These are phyloP conservation scores for Ormosia semicastrata DNA, from an alignment of 306 rosid species.

Conservation along the genomic window DNA sequence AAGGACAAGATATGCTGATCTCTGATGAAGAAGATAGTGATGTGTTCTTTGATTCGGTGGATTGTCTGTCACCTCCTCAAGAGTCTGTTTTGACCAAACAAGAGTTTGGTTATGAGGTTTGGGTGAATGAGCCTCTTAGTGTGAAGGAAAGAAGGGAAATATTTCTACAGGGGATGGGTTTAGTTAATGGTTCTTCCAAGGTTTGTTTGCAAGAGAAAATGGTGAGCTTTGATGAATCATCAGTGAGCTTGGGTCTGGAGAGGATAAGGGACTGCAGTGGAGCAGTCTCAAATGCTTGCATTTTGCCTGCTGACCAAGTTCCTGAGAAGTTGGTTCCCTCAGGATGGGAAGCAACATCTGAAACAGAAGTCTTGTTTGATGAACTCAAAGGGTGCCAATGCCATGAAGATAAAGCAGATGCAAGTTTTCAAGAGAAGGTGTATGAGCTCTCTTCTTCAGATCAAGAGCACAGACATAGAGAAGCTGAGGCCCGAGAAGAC, in stretches of 20 bases:
- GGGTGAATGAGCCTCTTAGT: slow-evolving; percentile 78
- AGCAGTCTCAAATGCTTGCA: slow-evolving; percentile 38
- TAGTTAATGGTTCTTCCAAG: slow-evolving; percentile 37
- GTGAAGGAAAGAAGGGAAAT: slow-evolving; percentile 62
- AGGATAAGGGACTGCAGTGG: slow-evolving; percentile 48
- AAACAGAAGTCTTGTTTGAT: slow-evolving; percentile 20
- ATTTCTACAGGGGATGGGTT: slow-evolving; percentile 64
- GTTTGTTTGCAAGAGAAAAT: slow-evolving; percentile 28
- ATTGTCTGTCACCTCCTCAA: slow-evolving; percentile 51
- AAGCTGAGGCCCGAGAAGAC: slow-evolving; percentile 37
- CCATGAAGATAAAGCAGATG: slow-evolving; percentile 14
- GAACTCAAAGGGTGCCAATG: background rate
- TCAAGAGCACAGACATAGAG: slow-evolving; percentile 20
- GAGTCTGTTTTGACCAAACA: slow-evolving; percentile 34
- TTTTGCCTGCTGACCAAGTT: slow-evolving; percentile 4
- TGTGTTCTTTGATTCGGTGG: slow-evolving; percentile 75
- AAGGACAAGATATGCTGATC: slow-evolving; percentile 68
- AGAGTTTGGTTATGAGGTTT: slow-evolving; percentile 52
- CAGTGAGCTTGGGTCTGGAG: slow-evolving; percentile 26
- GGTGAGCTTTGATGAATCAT: slow-evolving; percentile 20
- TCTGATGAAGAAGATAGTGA: slow-evolving; percentile 56
- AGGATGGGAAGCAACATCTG: slow-evolving; percentile 16
- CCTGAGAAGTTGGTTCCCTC: slow-evolving; percentile 24
- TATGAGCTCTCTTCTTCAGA: slow-evolving; percentile 16
- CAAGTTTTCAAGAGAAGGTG: slow-evolving; percentile 21